phyloP scores from a whole-genome alignment of 805 yeast genomes.

The Saccharomycopsis fodiens region DNA sequence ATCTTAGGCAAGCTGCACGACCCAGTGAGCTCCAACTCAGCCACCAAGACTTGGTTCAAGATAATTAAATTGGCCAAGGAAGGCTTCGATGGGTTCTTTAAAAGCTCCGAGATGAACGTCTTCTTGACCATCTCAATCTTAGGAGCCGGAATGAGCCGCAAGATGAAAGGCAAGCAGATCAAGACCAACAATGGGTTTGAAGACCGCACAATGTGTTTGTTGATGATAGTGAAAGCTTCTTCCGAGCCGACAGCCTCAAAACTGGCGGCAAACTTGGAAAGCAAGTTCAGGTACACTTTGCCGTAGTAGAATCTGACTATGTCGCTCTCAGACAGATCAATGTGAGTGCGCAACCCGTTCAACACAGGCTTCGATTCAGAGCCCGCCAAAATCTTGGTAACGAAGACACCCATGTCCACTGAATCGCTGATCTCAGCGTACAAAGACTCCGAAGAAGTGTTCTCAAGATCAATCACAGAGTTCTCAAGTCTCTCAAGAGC shows the following conservation, averaged over 20 bases:
- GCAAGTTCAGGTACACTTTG: slow-evolving; percentile 6
- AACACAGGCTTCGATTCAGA: neutral
- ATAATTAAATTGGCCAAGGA: neutral
- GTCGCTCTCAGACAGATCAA: neutral
- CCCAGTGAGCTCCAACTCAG: neutral
- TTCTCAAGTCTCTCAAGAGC: neutral
- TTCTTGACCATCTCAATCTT: slow-evolving; percentile 10
- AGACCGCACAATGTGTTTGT: slow-evolving; percentile 2
- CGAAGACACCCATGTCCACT: neutral
- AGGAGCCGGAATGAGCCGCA: neutral
- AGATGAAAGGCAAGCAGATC: slow-evolving; percentile 4
- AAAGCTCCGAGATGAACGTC: slow-evolving; percentile 10
- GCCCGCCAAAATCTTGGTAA: neutral
- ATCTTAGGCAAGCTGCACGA: slow-evolving; percentile 40
- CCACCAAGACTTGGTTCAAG: slow-evolving; percentile 3
- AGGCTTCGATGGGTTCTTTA: neutral
- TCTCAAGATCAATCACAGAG: neutral
- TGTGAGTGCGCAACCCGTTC: neutral
- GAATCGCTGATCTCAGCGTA: neutral
- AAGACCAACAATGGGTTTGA: slow-evolving; percentile 3
- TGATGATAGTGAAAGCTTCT: neutral
- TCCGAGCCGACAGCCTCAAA: neutral
- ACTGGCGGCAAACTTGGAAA: neutral
- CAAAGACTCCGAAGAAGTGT: neutral
- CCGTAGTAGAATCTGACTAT: slow-evolving; percentile 9